Evolutionary conservation across 257 asterid species (phyloP).

Genomic region (Perilla frutescens): DNA sequence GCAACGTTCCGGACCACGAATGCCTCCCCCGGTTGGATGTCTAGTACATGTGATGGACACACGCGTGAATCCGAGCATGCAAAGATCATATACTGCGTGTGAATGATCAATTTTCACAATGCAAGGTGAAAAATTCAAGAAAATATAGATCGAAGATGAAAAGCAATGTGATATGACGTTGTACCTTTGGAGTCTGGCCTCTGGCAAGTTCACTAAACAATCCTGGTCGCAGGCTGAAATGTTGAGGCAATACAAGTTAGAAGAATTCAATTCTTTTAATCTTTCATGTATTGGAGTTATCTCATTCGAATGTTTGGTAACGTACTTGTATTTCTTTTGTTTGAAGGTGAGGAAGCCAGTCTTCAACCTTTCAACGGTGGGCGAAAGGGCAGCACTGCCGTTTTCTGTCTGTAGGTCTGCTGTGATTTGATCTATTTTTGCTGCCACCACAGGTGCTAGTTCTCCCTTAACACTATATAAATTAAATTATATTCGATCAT

Average conservation of each 20-base stretch:
- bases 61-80: slow-evolving; percentile 97
- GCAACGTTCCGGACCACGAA: slow-evolving; percentile 83
- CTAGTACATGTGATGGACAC: slow-evolving; percentile 82
- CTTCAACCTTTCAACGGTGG: slow-evolving; percentile 68
- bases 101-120: not conserved
- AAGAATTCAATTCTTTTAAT: not conserved
- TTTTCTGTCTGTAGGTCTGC: slow-evolving; percentile 65
- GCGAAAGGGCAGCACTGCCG: slow-evolving; percentile 42
- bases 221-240: slow-evolving; percentile 65
- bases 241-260: slow-evolving; percentile 21
- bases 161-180: not conserved
- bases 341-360: slow-evolving; percentile 79
- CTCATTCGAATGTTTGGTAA: slow-evolving; percentile 6
- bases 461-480: slow-evolving; percentile 70
- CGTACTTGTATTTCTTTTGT: slow-evolving; percentile 79
- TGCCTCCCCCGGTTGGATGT: slow-evolving; percentile 89
- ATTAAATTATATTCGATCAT: not conserved
- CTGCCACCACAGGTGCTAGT: slow-evolving; percentile 71
- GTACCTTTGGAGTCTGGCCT: slow-evolving; percentile 94
- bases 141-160: slow-evolving; percentile 4
- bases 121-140: not conserved
- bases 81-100: slow-evolving; percentile 82
- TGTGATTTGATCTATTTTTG: slow-evolving; percentile 64
- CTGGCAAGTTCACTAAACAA: slow-evolving; percentile 69
- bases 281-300: not conserved